Percentiles rank a stretch among this genome's conserved stretches.
These are phyloP conservation scores for Populus simonii DNA, from an alignment of 345 rosid genomes.

Conservation along the genomic window DNA sequence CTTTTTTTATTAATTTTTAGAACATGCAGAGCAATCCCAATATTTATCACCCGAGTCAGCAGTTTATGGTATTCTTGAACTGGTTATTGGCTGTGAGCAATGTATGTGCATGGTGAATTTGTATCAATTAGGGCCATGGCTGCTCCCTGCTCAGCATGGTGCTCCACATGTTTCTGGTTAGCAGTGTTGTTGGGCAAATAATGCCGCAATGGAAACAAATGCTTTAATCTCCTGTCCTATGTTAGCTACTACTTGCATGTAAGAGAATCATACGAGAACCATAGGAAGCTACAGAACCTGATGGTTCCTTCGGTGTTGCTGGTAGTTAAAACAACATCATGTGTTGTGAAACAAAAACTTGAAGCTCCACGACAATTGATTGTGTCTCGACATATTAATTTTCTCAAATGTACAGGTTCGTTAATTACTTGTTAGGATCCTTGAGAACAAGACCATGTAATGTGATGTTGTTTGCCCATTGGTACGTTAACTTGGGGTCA, in stretches of 20 bases:
- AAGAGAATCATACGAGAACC: no score
- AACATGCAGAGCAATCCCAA: no score
- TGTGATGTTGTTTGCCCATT: background rate
- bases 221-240: background rate
- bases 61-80: no score
- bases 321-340: background rate
- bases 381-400: background rate
- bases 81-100: no score
- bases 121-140: no score
- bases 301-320: background rate
- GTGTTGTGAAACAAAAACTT: background rate
- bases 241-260: background rate
- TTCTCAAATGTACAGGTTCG: no score
- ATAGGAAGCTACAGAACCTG: background rate
- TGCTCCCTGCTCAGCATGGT: background rate
- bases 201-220: background rate
- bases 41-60: no score
- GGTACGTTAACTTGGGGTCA: background rate
- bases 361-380: background rate
- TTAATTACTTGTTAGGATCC: background rate
- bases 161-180: background rate
- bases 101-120: no score
- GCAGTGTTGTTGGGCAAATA: background rate
- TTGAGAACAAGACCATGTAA: background rate
- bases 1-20: no score